Evolutionary conservation across 2,329 filamentous ascomycete species (phyloP).

Genomic region (Colletotrichum sp.): DNA sequence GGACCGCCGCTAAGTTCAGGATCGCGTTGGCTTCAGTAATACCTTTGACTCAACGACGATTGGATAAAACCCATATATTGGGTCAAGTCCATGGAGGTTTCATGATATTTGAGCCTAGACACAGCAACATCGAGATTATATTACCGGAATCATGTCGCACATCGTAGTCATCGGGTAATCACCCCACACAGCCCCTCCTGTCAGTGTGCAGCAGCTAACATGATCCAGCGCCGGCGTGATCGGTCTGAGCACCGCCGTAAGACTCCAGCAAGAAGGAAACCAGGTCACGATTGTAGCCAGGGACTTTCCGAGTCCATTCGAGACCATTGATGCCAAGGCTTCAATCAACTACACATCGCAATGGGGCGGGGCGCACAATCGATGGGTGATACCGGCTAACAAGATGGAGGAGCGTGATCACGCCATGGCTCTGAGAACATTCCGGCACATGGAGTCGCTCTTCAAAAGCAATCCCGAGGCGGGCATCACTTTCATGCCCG

Average conservation of each 20-base stretch:
- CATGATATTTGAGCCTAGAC: background rate
- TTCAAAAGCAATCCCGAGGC: constrained; percentile 36
- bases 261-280: constrained; percentile 45
- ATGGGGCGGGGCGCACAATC: constrained; percentile 63
- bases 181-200: background rate
- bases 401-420: constrained; percentile 44
- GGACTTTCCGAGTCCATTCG: constrained; percentile 52
- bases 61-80: background rate
- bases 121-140: background rate
- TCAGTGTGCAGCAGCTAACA: background rate
- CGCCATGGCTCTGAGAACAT: constrained; percentile 46
- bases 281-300: constrained; percentile 48
- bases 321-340: constrained; percentile 42
- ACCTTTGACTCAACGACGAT: background rate
- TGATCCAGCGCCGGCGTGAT: constrained; percentile 55
- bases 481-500: constrained; percentile 54
- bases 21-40: background rate
- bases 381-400: constrained; percentile 42
- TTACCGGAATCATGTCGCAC: background rate
- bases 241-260: constrained; percentile 54
- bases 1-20: background rate
- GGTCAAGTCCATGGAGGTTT: background rate
- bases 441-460: constrained; percentile 43
- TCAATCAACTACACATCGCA: constrained; percentile 61
- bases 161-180: constrained; percentile 20